These are phyloP conservation scores for Diplosphaera chodatii DNA, from an alignment of 139 green algal species.

Conservation along the genomic window DNA sequence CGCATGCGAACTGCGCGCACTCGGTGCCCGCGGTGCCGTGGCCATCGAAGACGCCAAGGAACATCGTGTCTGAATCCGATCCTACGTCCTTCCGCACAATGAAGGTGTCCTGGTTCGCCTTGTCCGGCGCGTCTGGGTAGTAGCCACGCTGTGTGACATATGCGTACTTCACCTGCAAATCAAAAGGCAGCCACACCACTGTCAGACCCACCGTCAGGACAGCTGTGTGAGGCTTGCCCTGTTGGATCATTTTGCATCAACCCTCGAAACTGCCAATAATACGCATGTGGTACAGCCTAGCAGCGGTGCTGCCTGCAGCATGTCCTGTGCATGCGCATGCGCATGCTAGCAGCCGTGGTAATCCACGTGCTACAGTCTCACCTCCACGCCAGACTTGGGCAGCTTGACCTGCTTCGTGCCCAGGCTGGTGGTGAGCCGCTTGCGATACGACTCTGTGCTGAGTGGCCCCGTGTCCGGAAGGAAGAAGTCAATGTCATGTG, in stretches of 20 bases:
- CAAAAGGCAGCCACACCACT: too few relatives aligned
- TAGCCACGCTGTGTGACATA: conserved; percentile 78
- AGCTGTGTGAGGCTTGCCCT: too few relatives aligned
- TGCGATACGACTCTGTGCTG: conserved; percentile 49
- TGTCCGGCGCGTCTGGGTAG: conserved; percentile 82
- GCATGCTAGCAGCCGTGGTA: too few relatives aligned
- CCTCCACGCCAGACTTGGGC: conserved; percentile 15
- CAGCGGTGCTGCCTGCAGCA: too few relatives aligned
- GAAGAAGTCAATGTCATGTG: not conserved
- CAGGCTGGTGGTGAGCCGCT: conserved; percentile 39
- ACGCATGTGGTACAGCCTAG: too few relatives aligned
- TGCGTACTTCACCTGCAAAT: conserved; percentile 75
- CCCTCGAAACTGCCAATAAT: too few relatives aligned
- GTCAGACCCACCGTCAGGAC: too few relatives aligned
- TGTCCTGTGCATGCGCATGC: too few relatives aligned
- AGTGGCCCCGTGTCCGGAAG: conserved; percentile 39
- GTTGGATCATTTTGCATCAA: too few relatives aligned
- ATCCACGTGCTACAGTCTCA: too few relatives aligned
- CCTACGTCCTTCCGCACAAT: conserved; percentile 58
- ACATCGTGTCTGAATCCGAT: conserved; percentile 51
- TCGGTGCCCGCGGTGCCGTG: conserved; percentile 69
- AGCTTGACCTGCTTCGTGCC: conserved; percentile 34
- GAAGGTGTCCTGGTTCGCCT: conserved; percentile 87
- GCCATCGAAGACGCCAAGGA: conserved; percentile 75
- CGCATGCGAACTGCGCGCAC: conserved; percentile 67